Evolutionary conservation across 2,329 filamentous ascomycete genomes (phyloP).

Genomic region (Calonectria crousiana): DNA sequence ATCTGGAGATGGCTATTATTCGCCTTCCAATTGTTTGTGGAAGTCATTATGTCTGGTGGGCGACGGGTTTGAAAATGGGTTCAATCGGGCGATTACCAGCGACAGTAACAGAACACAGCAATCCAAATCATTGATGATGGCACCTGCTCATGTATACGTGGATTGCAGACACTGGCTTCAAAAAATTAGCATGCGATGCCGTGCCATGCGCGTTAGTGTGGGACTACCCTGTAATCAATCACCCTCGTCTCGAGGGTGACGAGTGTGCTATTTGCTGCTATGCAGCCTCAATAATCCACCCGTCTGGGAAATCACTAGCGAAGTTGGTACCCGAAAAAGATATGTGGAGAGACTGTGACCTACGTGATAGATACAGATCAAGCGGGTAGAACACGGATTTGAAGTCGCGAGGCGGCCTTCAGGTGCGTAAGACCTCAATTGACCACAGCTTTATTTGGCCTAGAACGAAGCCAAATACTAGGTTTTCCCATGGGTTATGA

Average conservation of each 20-base stretch:
- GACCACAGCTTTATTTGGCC: no score
- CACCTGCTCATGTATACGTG: not conserved
- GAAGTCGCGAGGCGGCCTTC: not conserved
- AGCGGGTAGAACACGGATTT: constrained; percentile 36
- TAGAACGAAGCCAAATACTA: no score
- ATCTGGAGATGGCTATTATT: constrained; percentile 28
- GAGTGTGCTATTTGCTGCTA: not conserved
- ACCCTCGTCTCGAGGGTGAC: not conserved
- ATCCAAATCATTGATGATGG: not conserved
- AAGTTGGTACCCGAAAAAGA: not conserved
- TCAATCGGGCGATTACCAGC: not conserved
- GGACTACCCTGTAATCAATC: not conserved
- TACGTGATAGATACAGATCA: constrained; percentile 58
- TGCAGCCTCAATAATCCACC: not conserved
- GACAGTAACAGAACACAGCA: no score
- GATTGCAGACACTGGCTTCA: not conserved
- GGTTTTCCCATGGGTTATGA: no score
- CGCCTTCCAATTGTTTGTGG: constrained; percentile 10
- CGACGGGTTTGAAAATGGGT: not conserved
- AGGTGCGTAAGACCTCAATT: not conserved
- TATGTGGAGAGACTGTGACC: not conserved
- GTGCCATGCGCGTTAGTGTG: not conserved
- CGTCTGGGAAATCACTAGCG: not conserved
- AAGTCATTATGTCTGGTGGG: not conserved
- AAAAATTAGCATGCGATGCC: not conserved